Percentiles rank a stretch among this genome's conserved stretches.
These are phyloP conservation scores for Cinchona pubescens DNA, from an alignment of 257 asterid genomes.

Conservation along the genomic window DNA sequence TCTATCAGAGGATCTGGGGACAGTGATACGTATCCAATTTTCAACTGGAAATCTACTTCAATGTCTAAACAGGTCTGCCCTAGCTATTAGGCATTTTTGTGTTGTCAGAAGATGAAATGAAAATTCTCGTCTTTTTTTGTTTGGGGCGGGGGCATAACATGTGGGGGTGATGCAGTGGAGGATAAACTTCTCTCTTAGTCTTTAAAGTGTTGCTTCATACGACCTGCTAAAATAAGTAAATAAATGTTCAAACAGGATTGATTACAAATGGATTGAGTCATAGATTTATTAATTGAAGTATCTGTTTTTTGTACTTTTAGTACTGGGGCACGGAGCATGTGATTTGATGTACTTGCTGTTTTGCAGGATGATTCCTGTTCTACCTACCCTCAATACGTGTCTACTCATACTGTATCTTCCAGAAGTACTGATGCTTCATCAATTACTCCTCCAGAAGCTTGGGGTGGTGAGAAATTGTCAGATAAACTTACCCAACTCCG, in stretches of 20 bases:
- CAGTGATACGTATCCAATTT: conserved; percentile 52
- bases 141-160: neutral
- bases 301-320: neutral
- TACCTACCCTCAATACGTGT: conserved; percentile 51
- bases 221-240: neutral
- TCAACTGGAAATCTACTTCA: conserved; percentile 71
- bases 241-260: neutral
- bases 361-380: conserved; percentile 66
- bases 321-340: too few species aligned
- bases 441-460: conserved; percentile 90
- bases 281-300: neutral
- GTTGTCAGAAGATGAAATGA: neutral
- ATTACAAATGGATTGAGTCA: neutral
- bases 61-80: conserved; percentile 59
- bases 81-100: neutral
- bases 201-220: neutral
- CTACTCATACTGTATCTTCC: conserved; percentile 51
- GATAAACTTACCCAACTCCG: conserved; percentile 64
- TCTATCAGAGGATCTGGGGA: conserved; percentile 62
- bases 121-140: neutral
- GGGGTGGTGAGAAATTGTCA: conserved; percentile 84
- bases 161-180: neutral
- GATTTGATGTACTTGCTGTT: conserved; percentile 20
- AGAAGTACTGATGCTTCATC: conserved; percentile 57
- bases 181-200: neutral